These are phyloP conservation scores for Plectosphaerella plurivora DNA, from an alignment of 2,329 filamentous ascomycete species.

Conservation along the genomic window DNA sequence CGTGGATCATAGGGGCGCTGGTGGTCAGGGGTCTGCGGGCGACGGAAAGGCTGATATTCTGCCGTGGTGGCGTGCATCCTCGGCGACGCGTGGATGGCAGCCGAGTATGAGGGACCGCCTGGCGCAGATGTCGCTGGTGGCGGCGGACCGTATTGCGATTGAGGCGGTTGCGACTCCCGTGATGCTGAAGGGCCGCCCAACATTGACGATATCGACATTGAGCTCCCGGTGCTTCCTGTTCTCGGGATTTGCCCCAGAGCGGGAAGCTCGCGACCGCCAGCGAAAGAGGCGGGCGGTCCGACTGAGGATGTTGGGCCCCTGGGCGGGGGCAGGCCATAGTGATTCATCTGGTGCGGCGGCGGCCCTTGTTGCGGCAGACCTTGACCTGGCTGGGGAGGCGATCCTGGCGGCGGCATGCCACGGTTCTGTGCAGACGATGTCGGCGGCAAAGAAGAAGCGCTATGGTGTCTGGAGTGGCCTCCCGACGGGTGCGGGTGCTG, in stretches of 20 bases:
- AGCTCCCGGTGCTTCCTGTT: conserved; percentile 42
- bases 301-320: conserved; percentile 36
- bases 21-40: conserved; percentile 72
- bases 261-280: conserved; percentile 47
- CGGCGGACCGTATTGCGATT: conserved; percentile 31
- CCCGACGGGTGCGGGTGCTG: conserved; percentile 23
- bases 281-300: conserved; percentile 39
- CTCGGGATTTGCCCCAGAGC: conserved; percentile 46
- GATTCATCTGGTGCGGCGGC: conserved; percentile 24
- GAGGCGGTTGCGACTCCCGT: conserved; percentile 36
- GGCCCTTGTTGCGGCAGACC: conserved; percentile 24
- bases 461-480: conserved; percentile 36
- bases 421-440: conserved; percentile 25
- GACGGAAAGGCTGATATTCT: conserved; percentile 59
- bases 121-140: not conserved
- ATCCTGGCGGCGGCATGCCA: conserved; percentile 41
- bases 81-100: conserved; percentile 50
- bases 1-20: conserved; percentile 49
- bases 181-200: conserved; percentile 43
- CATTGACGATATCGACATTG: conserved; percentile 61
- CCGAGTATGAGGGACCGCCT: conserved; percentile 15
- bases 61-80: conserved; percentile 48
- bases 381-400: conserved; percentile 34
- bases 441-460: conserved; percentile 36
- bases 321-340: conserved; percentile 42